Conservation (phyloP, 768 basidiomycete genomes). For the Auricularia sp. region DNA sequence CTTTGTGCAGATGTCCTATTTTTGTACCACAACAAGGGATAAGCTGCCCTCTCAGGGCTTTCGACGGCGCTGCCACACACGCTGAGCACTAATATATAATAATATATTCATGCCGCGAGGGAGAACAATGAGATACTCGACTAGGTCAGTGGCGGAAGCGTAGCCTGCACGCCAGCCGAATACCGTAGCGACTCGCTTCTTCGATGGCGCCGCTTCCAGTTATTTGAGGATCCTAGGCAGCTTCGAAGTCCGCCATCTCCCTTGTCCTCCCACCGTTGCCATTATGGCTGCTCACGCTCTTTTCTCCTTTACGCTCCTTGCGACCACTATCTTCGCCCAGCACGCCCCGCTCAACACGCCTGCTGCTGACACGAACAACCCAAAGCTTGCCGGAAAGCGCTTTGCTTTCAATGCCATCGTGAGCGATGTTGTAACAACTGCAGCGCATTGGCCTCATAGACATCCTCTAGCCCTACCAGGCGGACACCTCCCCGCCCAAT, state of each 20-base stretch:
- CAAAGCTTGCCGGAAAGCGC: slow-evolving; percentile 16
- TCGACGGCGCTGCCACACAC: too few species aligned
- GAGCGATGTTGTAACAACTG: not conserved
- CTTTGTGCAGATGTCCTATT: too few species aligned
- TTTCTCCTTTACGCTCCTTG: slow-evolving; percentile 23
- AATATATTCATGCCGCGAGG: too few species aligned
- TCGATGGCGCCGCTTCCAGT: too few species aligned
- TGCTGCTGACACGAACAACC: slow-evolving; percentile 12
- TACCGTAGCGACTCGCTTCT: too few species aligned
- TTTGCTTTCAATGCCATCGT: slow-evolving; percentile 17
- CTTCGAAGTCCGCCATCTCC: not conserved
- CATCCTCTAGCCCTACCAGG: slow-evolving; percentile 40
- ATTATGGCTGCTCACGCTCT: slow-evolving; percentile 26
- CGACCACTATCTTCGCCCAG: slow-evolving; percentile 19
- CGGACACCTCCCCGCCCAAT: slow-evolving; percentile 20
- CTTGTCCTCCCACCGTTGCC: slow-evolving; percentile 5
- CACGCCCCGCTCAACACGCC: slow-evolving; percentile 15
- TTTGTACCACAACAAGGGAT: too few species aligned
- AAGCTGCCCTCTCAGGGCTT: too few species aligned
- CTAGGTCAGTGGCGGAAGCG: too few species aligned
- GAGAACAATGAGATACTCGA: too few species aligned
- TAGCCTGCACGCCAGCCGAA: too few species aligned
- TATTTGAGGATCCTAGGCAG: not conserved
- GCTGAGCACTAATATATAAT: too few species aligned
- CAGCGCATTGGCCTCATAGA: not conserved